A percentile compares a stretch with the other conserved stretches of the same genome.
Evolutionary conservation across 129 eudicot species (phyloP).

Genomic region (Flaveria trinervia): DNA sequence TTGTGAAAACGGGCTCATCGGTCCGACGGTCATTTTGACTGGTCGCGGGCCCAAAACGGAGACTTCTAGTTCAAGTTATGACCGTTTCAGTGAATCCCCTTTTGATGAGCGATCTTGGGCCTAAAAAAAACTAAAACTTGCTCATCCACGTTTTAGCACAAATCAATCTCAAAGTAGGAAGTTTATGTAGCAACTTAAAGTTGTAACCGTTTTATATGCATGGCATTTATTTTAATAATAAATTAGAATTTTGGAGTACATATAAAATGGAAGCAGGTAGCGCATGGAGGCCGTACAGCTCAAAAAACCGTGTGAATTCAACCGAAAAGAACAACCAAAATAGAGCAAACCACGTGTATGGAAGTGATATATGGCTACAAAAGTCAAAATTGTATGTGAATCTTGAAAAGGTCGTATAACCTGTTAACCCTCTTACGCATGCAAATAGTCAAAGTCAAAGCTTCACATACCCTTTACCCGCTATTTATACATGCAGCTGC

Average conservation of each 20-base stretch:
- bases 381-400: constrained; percentile 19
- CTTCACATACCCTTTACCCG: not conserved
- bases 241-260: not conserved
- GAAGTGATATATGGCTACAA: not conserved
- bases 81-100: no score
- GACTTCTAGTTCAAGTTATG: no score
- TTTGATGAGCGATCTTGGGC: no score
- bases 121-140: no score
- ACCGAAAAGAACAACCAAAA: constrained; percentile 19
- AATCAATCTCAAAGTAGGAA: no score
- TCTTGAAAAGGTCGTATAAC: not conserved
- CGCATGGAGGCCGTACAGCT: constrained; percentile 3
- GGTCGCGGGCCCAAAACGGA: no score
- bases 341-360: constrained; percentile 2
- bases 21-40: no score
- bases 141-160: no score
- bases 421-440: constrained; percentile 11
- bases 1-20: no score
- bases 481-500: constrained; percentile 5
- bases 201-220: not conserved
- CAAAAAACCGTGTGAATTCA: constrained; percentile 35
- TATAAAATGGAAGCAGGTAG: not conserved
- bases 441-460: constrained; percentile 14
- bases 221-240: not conserved
- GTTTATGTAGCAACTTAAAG: no score